phyloP scores from a whole-genome alignment of 768 basidiomycete species.

The Mycena capillaripes region DNA sequence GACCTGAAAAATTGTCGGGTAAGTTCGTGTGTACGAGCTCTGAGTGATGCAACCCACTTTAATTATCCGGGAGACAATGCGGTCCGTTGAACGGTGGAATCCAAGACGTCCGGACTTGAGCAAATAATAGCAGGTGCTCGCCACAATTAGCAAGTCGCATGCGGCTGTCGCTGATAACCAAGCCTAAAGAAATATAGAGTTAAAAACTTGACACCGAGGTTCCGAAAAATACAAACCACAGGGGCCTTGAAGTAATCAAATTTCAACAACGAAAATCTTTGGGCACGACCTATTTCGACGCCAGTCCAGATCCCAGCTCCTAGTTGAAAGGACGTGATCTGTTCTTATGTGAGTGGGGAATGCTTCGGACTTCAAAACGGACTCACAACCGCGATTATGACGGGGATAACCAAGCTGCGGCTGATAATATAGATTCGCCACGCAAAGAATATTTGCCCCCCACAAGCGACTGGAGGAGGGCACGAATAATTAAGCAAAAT shows the following conservation, averaged over 20 bases:
- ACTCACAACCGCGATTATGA: constrained; percentile 26
- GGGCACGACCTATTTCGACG: background rate
- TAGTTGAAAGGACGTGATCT: constrained; percentile 10
- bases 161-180: constrained; percentile 41
- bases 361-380: background rate
- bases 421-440: constrained; percentile 41
- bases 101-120: constrained; percentile 19
- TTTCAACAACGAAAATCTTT: constrained; percentile 5
- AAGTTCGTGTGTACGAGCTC: too few species aligned
- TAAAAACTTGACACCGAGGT: background rate
- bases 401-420: constrained; percentile 22
- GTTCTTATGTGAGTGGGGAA: background rate
- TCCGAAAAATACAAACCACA: background rate
- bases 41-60: background rate
- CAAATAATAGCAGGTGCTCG: constrained; percentile 39
- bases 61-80: constrained; percentile 25
- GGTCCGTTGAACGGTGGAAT: constrained; percentile 26
- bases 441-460: constrained; percentile 42
- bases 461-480: constrained; percentile 31
- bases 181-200: constrained; percentile 23
- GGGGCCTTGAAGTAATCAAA: background rate
- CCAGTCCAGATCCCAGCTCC: constrained; percentile 21
- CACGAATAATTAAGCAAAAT: background rate
- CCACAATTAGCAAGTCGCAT: constrained; percentile 41
- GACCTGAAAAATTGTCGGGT: constrained; percentile 24